Conservation (phyloP, 169 alveolate species). For the Plasmodium cynomolgi region DNA sequence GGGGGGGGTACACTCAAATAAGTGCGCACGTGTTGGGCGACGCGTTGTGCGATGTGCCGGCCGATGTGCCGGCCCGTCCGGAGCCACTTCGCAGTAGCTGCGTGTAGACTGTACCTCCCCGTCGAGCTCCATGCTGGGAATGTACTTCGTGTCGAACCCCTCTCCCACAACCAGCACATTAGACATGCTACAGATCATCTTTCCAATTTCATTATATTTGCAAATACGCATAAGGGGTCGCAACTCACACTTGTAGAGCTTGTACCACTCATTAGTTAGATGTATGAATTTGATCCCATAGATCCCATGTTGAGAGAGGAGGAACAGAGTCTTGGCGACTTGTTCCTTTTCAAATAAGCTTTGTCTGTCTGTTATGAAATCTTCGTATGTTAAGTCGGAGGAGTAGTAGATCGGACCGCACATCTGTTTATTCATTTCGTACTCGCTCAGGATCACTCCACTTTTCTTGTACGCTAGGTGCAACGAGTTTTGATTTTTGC, state of each 20-base stretch:
- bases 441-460: constrained; percentile 50
- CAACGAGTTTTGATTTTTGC: constrained; percentile 55
- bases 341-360: constrained; percentile 41
- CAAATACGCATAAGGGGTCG: constrained; percentile 69
- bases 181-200: constrained; percentile 57
- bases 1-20: neutral
- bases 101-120: neutral
- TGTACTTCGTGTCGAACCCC: constrained; percentile 67
- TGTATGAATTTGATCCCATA: constrained; percentile 69
- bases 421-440: constrained; percentile 59
- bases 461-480: constrained; percentile 33
- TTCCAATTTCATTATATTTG: constrained; percentile 28
- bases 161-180: constrained; percentile 51
- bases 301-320: constrained; percentile 62
- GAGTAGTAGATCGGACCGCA: constrained; percentile 59
- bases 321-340: constrained; percentile 5
- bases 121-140: constrained; percentile 38
- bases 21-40: neutral
- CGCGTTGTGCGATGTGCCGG: too few relatives aligned
- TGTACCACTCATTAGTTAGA: constrained; percentile 63
- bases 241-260: constrained; percentile 60
- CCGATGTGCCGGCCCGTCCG: too few relatives aligned
- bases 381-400: constrained; percentile 62
- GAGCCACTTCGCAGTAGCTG: neutral
- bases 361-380: constrained; percentile 45